Base-by-base conservation (phyloP, 176 grass and related monocot species). In the Oryza longistaminata region DNA sequence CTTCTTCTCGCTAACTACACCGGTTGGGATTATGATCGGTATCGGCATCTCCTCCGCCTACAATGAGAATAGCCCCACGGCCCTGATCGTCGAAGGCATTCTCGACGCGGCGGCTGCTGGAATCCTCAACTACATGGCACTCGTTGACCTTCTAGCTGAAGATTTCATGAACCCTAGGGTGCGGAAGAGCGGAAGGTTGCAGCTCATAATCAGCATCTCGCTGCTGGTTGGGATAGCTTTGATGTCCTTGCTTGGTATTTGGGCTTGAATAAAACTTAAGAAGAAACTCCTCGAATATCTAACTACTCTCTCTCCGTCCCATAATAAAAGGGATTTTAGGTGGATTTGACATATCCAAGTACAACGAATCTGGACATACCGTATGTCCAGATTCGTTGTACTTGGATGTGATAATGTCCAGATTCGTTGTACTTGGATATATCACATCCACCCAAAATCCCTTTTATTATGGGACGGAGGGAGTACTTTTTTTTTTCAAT, bases 1-100 rank as follows among this genome's bases (percentile, higher is more conserved):
- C 49, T 94, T 94, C 87, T 94, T 92, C 65, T 91, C 92, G 3
- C 88, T 93, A 17, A 97, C 92, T 4, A 94, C 95, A 2, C 92
- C 92, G 0, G 40, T 93, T 1, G 92, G 92, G 2, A 77, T 97
- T 7, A 21, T 85, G 6, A 85, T 97, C n/a, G 92, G 95, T 60
- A 94, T 93, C 3, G 90, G 84, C 33, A 67, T 94, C 83, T 88
- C 95, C 11, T 90, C 88, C 0, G 45, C 55, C 5, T 94, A 97
- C 68, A 9, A 93, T 11, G 95, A 91, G 68, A 97, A 93, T 7
- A 91, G 88, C 21, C 88, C 85, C 7, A 89, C 17, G 1, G 85
- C 90, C 2, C 70, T 97, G 66, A 91, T 94, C 52, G 76, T 88
- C 2, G 81, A 94, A 85, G 95, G 95, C 33, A 4, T 97, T 0